Base-by-base conservation (phyloP, 306 rosid genomes). In the Prunus fruticosa region DNA sequence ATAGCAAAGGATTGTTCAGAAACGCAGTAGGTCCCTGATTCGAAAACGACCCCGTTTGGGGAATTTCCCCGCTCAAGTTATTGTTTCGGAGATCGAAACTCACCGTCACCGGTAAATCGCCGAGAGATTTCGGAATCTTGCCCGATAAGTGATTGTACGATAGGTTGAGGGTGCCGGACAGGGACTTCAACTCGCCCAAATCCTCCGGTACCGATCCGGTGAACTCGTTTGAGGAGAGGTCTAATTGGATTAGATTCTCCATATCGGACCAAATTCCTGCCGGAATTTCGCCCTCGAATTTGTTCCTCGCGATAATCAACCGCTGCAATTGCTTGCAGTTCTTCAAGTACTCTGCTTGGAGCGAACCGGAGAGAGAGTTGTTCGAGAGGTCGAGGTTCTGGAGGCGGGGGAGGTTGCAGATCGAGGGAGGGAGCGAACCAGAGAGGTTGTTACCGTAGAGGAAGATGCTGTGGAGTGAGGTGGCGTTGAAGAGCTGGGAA, bases 11-110 rank as follows among this genome's bases (percentile, higher is more conserved):
- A 47, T 96, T 96, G 64, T 88, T 82, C 43, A 96, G 96, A 65
- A 96, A 96, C 0, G 98, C 99, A 0, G 99, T 96, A 3, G 99
- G 99, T 3, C 98, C 99, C 64, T 96, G 99, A 58, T 91, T 90
- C 22, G 96, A 78, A 70, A 96, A 93, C 65, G 99, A 86, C 45
- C 99, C 99, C 57, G 91, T 91, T 78, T 93, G 98, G 3, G 99
- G 99, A 38, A 96, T 91, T 76, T 93, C 96, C 2, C 99, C 98
- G 52, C 88, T 89, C 10, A 96, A 67, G 66, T 96, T 87, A 61
- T 96, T 96, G 87, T 74, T 80, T 0, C 91, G 88, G 46, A 96
- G 92, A 74, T 96, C 98, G 73, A 91, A 96, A 63, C 94, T 96
- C 20, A 93, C 89, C 0, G 89, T 77, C 4, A 93, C 91, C 2